Percentiles rank a stretch among this genome's conserved stretches.
Evolutionary conservation across 208 protist genomes (phyloP).

Genomic region (Leishmania arabica): DNA sequence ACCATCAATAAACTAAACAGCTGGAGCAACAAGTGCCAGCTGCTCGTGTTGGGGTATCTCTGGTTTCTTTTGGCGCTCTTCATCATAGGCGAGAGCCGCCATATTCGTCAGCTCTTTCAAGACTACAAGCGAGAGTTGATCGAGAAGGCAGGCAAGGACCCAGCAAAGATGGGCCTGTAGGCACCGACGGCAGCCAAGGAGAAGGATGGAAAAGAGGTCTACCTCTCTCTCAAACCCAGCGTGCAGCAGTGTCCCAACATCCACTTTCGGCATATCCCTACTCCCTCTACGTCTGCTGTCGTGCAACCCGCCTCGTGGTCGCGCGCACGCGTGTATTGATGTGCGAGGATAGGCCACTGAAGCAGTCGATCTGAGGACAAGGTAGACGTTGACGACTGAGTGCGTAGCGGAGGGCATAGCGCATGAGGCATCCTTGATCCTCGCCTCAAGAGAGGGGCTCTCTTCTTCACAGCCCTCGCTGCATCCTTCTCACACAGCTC

Average conservation of each 20-base stretch:
- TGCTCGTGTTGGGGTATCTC: slow-evolving; percentile 67
- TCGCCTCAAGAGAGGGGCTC: not conserved
- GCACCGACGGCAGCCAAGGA: not conserved
- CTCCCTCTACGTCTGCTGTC: not conserved
- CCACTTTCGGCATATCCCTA: not conserved
- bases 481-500: not conserved
- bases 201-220: not conserved
- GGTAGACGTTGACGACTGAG: not conserved
- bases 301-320: not conserved
- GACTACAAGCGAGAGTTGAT: slow-evolving; percentile 84
- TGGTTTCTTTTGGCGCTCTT: slow-evolving; percentile 80
- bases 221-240: not conserved
- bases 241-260: not conserved
- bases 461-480: not conserved
- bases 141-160: slow-evolving; percentile 79
- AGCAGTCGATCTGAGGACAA: not conserved
- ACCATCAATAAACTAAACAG: slow-evolving; percentile 56
- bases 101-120: slow-evolving; percentile 59
- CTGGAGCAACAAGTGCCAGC: slow-evolving; percentile 71
- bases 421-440: not conserved
- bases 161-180: slow-evolving; percentile 69
- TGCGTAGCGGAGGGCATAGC: not conserved
- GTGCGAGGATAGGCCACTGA: not conserved
- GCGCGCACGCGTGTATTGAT: not conserved
- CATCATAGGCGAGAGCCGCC: slow-evolving; percentile 60